Conservation (phyloP, 176 grass and related monocot genomes). For the Carex parvula region DNA sequence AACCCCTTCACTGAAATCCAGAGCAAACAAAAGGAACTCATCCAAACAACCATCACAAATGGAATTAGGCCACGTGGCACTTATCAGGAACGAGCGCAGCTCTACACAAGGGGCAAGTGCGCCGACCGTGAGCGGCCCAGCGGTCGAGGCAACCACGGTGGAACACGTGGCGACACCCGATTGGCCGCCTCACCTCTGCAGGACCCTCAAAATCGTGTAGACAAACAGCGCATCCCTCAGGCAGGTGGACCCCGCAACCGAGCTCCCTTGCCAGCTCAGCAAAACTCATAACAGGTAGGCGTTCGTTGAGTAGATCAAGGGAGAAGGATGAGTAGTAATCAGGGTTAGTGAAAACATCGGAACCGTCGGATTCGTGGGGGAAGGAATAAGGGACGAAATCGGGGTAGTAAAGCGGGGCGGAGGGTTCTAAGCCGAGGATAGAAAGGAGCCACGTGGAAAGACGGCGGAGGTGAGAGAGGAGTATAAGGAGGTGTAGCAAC, state of each 20-base stretch:
- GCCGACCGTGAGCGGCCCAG: constrained; percentile 61
- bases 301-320: constrained; percentile 39
- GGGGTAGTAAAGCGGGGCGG: not conserved
- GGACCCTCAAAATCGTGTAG: constrained; percentile 61
- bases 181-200: constrained; percentile 57
- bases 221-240: constrained; percentile 63
- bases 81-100: constrained; percentile 38
- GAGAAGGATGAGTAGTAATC: not conserved
- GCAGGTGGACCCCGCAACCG: not conserved
- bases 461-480: constrained; percentile 60
- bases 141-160: constrained; percentile 70
- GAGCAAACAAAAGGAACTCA: not conserved
- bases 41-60: not conserved
- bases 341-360: not conserved
- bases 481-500: constrained; percentile 39
- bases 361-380: not conserved
- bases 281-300: constrained; percentile 55
- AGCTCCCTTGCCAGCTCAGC: constrained; percentile 36
- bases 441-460: constrained; percentile 43
- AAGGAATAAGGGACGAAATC: not conserved
- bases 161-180: constrained; percentile 72
- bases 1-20: not conserved
- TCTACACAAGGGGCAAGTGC: constrained; percentile 85
- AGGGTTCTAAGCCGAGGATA: constrained; percentile 40
- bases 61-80: constrained; percentile 9